These are phyloP conservation scores for Blastomyces gilchristii DNA, from an alignment of 2,329 filamentous ascomycete species.

Conservation along the genomic window DNA sequence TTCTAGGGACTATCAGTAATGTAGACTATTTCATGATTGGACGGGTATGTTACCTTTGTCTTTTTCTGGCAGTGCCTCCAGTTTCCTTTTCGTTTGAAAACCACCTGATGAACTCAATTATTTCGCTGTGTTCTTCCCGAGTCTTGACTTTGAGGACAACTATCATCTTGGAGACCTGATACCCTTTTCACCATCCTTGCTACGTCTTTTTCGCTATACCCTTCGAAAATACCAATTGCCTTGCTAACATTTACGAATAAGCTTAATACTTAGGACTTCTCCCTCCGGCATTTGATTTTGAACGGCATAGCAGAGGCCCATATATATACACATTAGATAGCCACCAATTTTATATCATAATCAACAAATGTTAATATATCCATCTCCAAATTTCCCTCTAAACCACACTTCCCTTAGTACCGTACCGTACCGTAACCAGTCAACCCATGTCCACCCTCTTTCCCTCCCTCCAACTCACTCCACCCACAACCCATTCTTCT, in stretches of 20 bases:
- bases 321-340: background rate
- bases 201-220: background rate
- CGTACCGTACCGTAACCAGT: background rate
- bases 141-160: slow-evolving; percentile 48
- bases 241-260: background rate
- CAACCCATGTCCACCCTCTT: background rate
- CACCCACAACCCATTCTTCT: slow-evolving; percentile 30
- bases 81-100: slow-evolving; percentile 9
- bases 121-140: slow-evolving; percentile 59
- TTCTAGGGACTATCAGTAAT: slow-evolving; percentile 14
- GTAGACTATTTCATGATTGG: slow-evolving; percentile 2
- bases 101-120: slow-evolving; percentile 48
- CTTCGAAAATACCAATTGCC: background rate
- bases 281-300: background rate
- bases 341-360: background rate
- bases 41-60: slow-evolving; percentile 4
- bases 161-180: slow-evolving; percentile 60
- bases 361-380: background rate
- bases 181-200: slow-evolving; percentile 3
- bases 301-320: background rate
- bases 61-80: slow-evolving; percentile 6
- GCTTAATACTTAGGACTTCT: background rate
- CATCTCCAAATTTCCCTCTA: background rate
- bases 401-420: background rate
- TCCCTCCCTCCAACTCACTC: slow-evolving; percentile 18